Evolutionary conservation across 2,329 filamentous ascomycete species (phyloP).

Genomic region (Calonectria pauciramosa): DNA sequence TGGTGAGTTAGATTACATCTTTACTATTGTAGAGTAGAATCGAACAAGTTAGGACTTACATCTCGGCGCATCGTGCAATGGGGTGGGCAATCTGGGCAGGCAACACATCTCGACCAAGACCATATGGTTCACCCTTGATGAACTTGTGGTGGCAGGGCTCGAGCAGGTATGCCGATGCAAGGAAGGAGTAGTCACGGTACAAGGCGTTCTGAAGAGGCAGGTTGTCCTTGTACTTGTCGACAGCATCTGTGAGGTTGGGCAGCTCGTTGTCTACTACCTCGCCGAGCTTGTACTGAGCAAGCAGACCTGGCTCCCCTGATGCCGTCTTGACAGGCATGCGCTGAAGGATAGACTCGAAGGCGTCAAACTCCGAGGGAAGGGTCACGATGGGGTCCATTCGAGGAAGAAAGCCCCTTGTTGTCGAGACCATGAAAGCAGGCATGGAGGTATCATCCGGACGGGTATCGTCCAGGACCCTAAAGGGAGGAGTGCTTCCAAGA

Average conservation of each 20-base stretch:
- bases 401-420: constrained; percentile 80
- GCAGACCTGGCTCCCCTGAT: constrained; percentile 81
- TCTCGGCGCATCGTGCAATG: constrained; percentile 84
- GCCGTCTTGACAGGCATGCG: constrained; percentile 84
- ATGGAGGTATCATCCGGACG: constrained; percentile 73
- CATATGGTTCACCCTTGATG: constrained; percentile 80
- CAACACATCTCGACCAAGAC: constrained; percentile 79
- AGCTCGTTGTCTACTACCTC: constrained; percentile 80
- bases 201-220: constrained; percentile 86
- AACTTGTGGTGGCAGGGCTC: constrained; percentile 89
- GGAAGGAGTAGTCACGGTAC: constrained; percentile 92
- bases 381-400: constrained; percentile 72
- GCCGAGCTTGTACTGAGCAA: constrained; percentile 81
- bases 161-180: constrained; percentile 89
- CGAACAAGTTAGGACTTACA: constrained; percentile 72
- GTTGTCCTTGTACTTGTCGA: constrained; percentile 81
- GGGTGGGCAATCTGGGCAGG: constrained; percentile 83
- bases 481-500: constrained; percentile 54
- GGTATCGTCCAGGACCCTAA: constrained; percentile 75
- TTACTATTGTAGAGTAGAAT: background rate
- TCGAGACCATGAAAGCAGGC: constrained; percentile 85
- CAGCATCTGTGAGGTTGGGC: constrained; percentile 79
- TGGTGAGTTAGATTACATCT: background rate
- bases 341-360: constrained; percentile 78
- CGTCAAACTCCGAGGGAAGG: constrained; percentile 81